Evolutionary conservation across 768 basidiomycete species (phyloP).

Genomic region (Sarcodon aspratus): DNA sequence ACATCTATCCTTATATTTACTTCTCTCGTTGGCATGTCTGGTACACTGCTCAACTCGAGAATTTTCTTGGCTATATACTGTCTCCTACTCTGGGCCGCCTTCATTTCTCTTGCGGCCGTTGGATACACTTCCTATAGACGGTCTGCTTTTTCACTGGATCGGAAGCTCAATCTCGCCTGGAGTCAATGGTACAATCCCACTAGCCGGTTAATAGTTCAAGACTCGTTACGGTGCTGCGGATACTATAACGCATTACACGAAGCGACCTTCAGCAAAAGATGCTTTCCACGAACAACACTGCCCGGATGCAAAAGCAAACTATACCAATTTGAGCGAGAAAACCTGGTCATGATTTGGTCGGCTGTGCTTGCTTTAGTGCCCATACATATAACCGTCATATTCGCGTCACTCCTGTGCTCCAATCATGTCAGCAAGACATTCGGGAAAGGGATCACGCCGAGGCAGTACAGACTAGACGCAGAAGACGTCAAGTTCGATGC

Average conservation of each 20-base stretch:
- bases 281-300: slow-evolving; percentile 49
- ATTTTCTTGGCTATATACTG: slow-evolving; percentile 58
- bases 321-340: slow-evolving; percentile 36
- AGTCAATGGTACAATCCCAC: slow-evolving; percentile 45
- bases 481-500: slow-evolving; percentile 28
- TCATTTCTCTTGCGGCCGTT: slow-evolving; percentile 44
- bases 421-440: slow-evolving; percentile 56
- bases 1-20: slow-evolving; percentile 46
- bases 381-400: slow-evolving; percentile 48
- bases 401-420: slow-evolving; percentile 49
- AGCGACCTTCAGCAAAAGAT: slow-evolving; percentile 41
- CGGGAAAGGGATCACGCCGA: slow-evolving; percentile 54
- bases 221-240: slow-evolving; percentile 54
- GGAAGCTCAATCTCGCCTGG: slow-evolving; percentile 61
- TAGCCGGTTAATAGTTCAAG: slow-evolving; percentile 47
- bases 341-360: slow-evolving; percentile 35
- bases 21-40: slow-evolving; percentile 46
- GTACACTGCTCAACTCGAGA: slow-evolving; percentile 54
- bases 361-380: slow-evolving; percentile 45
- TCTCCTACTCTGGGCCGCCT: slow-evolving; percentile 54
- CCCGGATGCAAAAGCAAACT: slow-evolving; percentile 61
- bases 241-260: slow-evolving; percentile 52
- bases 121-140: slow-evolving; percentile 60
- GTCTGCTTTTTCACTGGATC: slow-evolving; percentile 44
- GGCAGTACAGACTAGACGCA: slow-evolving; percentile 40